A percentile compares a stretch with the other conserved stretches of the same genome.
Evolutionary conservation across 2,329 filamentous ascomycete species (phyloP).

Genomic region (Apiospora arundinis): DNA sequence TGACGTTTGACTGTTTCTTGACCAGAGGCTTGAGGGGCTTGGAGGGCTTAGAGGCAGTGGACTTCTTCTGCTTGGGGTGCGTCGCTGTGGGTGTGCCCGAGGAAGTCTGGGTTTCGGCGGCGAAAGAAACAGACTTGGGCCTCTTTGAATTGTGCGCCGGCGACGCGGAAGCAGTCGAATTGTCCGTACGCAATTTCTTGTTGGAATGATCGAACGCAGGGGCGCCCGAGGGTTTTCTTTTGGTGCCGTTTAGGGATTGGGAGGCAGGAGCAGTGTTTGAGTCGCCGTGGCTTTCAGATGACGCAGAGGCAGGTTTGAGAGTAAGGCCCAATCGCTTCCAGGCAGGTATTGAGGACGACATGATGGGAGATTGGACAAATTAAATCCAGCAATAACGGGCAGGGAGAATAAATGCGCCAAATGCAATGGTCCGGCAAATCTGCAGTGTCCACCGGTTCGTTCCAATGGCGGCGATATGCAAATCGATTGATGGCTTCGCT

Average conservation of each 20-base stretch:
- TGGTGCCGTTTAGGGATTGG: constrained; percentile 33
- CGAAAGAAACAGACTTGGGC: constrained; percentile 55
- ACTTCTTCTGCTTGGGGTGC: constrained; percentile 44
- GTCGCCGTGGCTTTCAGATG: constrained; percentile 23
- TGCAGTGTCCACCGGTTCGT: constrained; percentile 20
- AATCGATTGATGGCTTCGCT: constrained; percentile 20
- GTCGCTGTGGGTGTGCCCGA: constrained; percentile 24
- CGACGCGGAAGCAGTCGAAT: constrained; percentile 32
- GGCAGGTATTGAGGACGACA: constrained; percentile 58
- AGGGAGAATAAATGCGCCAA: constrained; percentile 7
- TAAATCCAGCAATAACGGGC: neutral
- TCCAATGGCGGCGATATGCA: constrained; percentile 21
- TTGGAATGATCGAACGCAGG: constrained; percentile 39
- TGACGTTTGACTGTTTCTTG: constrained; percentile 45
- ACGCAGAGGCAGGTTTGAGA: constrained; percentile 53
- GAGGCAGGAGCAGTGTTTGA: constrained; percentile 25
- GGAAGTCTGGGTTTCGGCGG: constrained; percentile 31
- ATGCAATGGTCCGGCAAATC: constrained; percentile 18
- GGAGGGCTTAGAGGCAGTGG: constrained; percentile 38
- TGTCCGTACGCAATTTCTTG: constrained; percentile 41
- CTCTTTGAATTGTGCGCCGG: constrained; percentile 49
- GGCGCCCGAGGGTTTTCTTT: constrained; percentile 41
- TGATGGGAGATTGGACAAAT: constrained; percentile 39
- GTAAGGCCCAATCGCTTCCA: constrained; percentile 70
- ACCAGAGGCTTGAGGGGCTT: constrained; percentile 35